Base-by-base conservation (phyloP, 768 basidiomycete species). In the Pulveroboletus sp. region DNA sequence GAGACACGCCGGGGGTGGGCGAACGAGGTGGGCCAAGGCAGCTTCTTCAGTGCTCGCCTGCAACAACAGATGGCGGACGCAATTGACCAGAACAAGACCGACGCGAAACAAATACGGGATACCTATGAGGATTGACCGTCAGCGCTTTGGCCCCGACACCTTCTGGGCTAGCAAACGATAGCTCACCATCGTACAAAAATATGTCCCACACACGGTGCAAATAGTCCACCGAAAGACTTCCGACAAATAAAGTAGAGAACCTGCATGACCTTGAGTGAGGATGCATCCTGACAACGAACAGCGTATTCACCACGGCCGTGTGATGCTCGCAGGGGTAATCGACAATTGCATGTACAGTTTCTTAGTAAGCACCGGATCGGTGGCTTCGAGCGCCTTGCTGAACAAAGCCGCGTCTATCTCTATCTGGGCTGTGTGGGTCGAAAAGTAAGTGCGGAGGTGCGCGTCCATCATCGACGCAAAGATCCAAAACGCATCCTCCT, bases 401-500 rank as follows among this genome's bases (percentile, higher is more conserved):
- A 91, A 89, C 37, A 93, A 64, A 3, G 79, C 73, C 0, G 86
- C 78, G 51, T 92, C 90, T 8, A 92, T 83, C 55, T 90, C 89
- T 47, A 89, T 70, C 63, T 89, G 86, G 3, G 75, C 72, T 2
- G 75, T 69, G 43, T 68, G 76, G 4, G 75, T 60, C 31, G 84
- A 79, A 62, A 89, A 93, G 64, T 90, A 90, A 0, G 83, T 73
- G 2, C 89, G 83, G n/a, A 91, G 71, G 55, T 90, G 83, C 1
- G 79, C 77, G 56, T 92, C 88, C 89, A 93, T 93, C 55, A 92
- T 70, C 3, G 88, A 89, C 1, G 88, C 76, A 62, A 92, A 91
- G 17, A 87, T 91, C 89, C 89, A 93, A 64, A 93, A 93, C 0
- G 87, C 89, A 55, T 93, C 90, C 63, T 93, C 90, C 54, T 93